Conservation (phyloP, 768 basidiomycete genomes). For the Suillus bovinus region DNA sequence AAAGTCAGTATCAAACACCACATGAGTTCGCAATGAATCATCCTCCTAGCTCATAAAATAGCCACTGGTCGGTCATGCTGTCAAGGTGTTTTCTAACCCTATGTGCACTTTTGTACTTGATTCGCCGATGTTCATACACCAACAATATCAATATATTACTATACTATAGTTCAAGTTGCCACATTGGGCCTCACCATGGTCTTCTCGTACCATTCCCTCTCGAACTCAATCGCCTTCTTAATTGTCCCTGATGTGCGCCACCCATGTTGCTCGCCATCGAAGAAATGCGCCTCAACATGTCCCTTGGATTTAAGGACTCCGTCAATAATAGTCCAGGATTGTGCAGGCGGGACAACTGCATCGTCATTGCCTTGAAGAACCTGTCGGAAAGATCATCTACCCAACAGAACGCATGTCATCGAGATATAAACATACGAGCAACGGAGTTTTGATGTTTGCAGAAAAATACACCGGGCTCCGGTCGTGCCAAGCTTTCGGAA, state of each 20-base stretch:
- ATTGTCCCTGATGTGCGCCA: slow-evolving; percentile 37
- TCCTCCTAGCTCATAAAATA: too few species aligned
- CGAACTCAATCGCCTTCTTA: slow-evolving; percentile 33
- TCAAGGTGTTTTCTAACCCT: too few species aligned
- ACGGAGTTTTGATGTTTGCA: slow-evolving; percentile 58
- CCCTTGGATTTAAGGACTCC: background rate
- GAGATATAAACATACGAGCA: slow-evolving; percentile 48
- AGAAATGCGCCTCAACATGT: slow-evolving; percentile 38
- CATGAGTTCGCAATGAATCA: too few species aligned
- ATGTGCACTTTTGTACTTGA: too few species aligned
- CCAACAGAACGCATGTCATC: slow-evolving; percentile 32
- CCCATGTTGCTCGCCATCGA: slow-evolving; percentile 46
- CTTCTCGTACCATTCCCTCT: slow-evolving; percentile 38
- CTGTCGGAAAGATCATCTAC: slow-evolving; percentile 35
- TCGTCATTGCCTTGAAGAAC: slow-evolving; percentile 68
- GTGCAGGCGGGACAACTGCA: slow-evolving; percentile 64
- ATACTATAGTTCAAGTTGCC: background rate
- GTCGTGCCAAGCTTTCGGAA: slow-evolving; percentile 56
- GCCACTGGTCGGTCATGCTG: too few species aligned
- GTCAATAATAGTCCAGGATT: slow-evolving; percentile 37
- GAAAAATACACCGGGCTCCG: slow-evolving; percentile 67
- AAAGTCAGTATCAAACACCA: too few species aligned
- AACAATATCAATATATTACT: background rate
- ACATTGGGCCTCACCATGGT: slow-evolving; percentile 5
- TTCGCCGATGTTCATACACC: background rate